These are phyloP conservation scores for Takashimella koratensis DNA, from an alignment of 1,284 basidiomycete species.

Conservation along the genomic window DNA sequence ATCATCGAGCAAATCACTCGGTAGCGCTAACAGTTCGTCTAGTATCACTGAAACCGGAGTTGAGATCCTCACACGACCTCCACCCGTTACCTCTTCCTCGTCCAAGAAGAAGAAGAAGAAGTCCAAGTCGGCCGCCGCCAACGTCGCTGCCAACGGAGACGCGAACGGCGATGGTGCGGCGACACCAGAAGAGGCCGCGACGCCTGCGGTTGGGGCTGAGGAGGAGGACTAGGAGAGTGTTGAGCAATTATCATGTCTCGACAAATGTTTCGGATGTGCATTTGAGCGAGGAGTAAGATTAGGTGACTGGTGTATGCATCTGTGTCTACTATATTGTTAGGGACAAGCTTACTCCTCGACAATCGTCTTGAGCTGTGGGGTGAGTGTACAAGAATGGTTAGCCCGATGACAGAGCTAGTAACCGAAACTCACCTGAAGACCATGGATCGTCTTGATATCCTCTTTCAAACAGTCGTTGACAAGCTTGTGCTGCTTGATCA, in stretches of 20 bases:
- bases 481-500: slow-evolving; percentile 89
- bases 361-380: slow-evolving; percentile 39
- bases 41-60: slow-evolving; percentile 89
- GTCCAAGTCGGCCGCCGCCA: slow-evolving; percentile 12
- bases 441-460: slow-evolving; percentile 90
- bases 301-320: not conserved
- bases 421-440: slow-evolving; percentile 71
- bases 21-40: slow-evolving; percentile 17
- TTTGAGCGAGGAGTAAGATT: slow-evolving; percentile 3
- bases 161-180: slow-evolving; percentile 4
- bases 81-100: slow-evolving; percentile 11
- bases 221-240: slow-evolving; percentile 20
- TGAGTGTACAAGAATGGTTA: too few relatives aligned
- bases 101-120: slow-evolving; percentile 38
- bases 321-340: not conserved
- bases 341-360: slow-evolving; percentile 34
- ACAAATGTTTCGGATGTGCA: too few relatives aligned
- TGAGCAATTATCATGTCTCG: too few relatives aligned
- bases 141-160: slow-evolving; percentile 7
- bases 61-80: slow-evolving; percentile 71
- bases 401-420: not conserved
- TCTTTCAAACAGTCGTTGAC: slow-evolving; percentile 84
- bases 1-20: not conserved
- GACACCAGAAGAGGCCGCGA: slow-evolving; percentile 10
- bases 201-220: slow-evolving; percentile 17